Evolutionary conservation across 352 stramenopile genomes (phyloP).

Genomic region (Aphanomyces cochlioides): DNA sequence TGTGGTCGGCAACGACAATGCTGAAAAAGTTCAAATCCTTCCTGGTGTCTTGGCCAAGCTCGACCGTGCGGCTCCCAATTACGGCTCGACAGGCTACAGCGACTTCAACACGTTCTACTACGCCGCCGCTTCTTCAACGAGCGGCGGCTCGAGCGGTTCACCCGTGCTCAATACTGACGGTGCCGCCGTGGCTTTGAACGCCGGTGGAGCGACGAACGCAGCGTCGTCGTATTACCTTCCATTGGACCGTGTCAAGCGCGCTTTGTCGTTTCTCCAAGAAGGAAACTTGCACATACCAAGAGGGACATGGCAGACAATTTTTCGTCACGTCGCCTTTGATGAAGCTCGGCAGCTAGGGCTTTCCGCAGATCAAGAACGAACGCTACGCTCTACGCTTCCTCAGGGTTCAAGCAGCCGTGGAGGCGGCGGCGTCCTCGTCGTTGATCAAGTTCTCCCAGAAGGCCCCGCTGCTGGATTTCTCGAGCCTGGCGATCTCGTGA

Average conservation of each 20-base stretch:
- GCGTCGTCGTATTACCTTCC: conserved; percentile 90
- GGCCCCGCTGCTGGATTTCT: conserved; percentile 69
- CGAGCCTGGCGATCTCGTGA: conserved; percentile 83
- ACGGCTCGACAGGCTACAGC: conserved; percentile 82
- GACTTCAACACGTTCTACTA: conserved; percentile 94
- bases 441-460: conserved; percentile 80
- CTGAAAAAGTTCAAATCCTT: conserved; percentile 89
- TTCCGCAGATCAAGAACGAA: conserved; percentile 51
- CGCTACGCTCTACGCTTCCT: conserved; percentile 64
- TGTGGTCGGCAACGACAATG: conserved; percentile 88
- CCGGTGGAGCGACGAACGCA: conserved; percentile 78
- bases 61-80: conserved; percentile 86
- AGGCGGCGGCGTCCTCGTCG: conserved; percentile 72
- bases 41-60: conserved; percentile 86
- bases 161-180: conserved; percentile 85
- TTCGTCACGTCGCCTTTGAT: conserved; percentile 86
- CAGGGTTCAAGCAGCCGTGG: conserved; percentile 49
- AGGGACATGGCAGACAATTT: conserved; percentile 84
- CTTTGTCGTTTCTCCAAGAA: conserved; percentile 59
- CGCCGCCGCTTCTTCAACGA: conserved; percentile 78
- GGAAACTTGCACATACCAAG: conserved; percentile 45
- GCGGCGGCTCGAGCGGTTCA: conserved; percentile 81
- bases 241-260: conserved; percentile 79
- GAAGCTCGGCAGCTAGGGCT: conserved; percentile 81
- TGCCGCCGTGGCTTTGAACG: conserved; percentile 88